A percentile compares a stretch with the other conserved stretches of the same genome.
These are phyloP conservation scores for Pogostemon cablin DNA, from an alignment of 257 asterid genomes.

Conservation along the genomic window DNA sequence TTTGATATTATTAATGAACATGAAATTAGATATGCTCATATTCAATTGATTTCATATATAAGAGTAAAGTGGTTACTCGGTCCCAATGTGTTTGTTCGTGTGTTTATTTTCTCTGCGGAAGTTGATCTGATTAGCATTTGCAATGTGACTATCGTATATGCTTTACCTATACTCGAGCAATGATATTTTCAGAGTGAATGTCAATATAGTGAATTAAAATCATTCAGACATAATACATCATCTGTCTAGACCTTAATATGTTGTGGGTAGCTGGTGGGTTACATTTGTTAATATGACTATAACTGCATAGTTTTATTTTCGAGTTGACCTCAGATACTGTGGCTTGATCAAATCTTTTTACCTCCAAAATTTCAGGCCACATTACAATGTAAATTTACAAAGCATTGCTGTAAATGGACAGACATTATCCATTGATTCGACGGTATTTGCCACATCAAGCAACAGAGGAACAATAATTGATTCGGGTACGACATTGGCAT, in stretches of 20 bases:
- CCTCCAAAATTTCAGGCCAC: slow-evolving; percentile 66
- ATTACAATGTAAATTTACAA: slow-evolving; percentile 81
- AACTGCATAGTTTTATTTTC: neutral
- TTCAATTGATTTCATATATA: neutral
- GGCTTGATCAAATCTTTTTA: slow-evolving; percentile 15
- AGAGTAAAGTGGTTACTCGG: neutral
- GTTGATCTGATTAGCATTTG: neutral
- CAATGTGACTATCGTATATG: too few relatives aligned
- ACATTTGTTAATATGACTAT: neutral
- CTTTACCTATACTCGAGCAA: too few relatives aligned
- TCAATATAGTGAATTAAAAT: too few relatives aligned
- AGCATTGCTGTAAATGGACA: slow-evolving; percentile 92
- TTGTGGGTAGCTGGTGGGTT: too few relatives aligned
- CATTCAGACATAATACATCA: too few relatives aligned
- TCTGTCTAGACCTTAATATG: too few relatives aligned
- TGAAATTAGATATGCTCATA: neutral
- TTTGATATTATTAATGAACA: neutral
- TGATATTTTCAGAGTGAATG: too few relatives aligned
- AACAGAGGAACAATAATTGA: slow-evolving; percentile 89
- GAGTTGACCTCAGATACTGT: neutral
- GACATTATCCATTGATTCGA: slow-evolving; percentile 61
- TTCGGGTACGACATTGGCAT: slow-evolving; percentile 96
- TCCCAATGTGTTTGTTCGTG: neutral
- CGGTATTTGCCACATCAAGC: slow-evolving; percentile 73
- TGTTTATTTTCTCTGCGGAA: neutral